Evolutionary conservation across 2,329 filamentous ascomycete species (phyloP).

Genomic region (Ascocoryne sarcoides): DNA sequence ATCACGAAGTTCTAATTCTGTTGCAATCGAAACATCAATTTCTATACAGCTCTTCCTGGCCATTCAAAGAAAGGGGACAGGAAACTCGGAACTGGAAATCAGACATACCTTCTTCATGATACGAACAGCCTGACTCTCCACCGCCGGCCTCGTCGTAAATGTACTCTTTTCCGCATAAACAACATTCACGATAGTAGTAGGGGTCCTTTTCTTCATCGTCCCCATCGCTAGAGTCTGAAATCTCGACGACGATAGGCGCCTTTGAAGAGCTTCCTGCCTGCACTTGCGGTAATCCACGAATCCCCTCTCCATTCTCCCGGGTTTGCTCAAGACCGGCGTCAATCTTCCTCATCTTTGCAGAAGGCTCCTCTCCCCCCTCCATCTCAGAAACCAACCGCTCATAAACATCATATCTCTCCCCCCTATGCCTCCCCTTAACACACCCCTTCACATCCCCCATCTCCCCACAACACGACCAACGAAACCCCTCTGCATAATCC

Average conservation of each 20-base stretch:
- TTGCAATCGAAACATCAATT: too few species aligned
- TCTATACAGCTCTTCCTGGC: too few species aligned
- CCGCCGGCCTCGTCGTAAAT: neutral
- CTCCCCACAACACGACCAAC: constrained; percentile 1
- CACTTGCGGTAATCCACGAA: too few species aligned
- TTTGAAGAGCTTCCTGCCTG: too few species aligned
- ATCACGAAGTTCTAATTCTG: too few species aligned
- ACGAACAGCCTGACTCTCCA: neutral
- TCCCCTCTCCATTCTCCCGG: too few species aligned
- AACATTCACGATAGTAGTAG: neutral
- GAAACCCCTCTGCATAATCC: neutral
- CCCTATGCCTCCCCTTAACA: neutral
- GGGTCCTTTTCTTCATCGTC: neutral
- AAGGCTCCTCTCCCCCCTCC: neutral
- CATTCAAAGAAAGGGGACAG: too few species aligned
- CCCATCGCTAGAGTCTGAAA: neutral
- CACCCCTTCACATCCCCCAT: neutral
- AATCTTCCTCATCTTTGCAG: neutral
- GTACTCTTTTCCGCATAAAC: neutral
- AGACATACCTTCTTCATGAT: neutral
- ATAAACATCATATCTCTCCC: neutral
- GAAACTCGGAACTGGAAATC: too few species aligned
- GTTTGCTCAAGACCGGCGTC: too few species aligned
- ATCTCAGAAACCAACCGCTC: neutral
- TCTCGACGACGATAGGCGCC: too few species aligned